phyloP scores from a whole-genome alignment of 176 grass and related monocot species.

The Alopecurus myosuroides region DNA sequence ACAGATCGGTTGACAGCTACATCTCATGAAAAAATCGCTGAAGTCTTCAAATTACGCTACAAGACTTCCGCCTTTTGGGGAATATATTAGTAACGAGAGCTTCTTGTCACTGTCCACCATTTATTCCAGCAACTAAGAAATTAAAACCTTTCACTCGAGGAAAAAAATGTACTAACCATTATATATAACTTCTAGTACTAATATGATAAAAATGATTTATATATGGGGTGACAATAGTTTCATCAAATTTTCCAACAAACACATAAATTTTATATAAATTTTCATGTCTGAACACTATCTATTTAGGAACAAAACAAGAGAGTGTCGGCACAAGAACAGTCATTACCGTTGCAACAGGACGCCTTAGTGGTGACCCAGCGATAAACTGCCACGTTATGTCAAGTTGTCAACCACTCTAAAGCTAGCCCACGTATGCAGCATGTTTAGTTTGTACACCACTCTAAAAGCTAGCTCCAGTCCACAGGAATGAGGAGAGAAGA shows the following conservation, averaged over 20 bases:
- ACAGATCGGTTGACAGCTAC: conserved; percentile 1
- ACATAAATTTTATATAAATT: not conserved
- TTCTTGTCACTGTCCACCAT: not conserved
- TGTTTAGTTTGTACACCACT: not conserved
- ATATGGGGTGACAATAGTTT: not conserved
- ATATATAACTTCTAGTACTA: not conserved
- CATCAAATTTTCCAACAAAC: not conserved
- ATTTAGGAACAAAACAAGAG: not conserved
- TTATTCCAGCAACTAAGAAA: not conserved
- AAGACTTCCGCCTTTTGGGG: not conserved
- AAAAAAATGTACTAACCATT: not conserved
- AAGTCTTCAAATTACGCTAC: not conserved
- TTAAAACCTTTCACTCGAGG: not conserved
- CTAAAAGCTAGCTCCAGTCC: no score
- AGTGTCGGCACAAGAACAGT: not conserved
- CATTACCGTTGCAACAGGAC: not conserved
- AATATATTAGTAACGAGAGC: not conserved
- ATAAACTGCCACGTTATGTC: not conserved
- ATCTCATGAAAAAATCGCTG: not conserved
- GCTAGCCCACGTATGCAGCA: not conserved
- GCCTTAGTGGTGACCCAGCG: not conserved
- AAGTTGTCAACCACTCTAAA: not conserved
- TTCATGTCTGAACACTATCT: not conserved
- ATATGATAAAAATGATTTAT: not conserved
- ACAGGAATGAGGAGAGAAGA: not conserved